These are phyloP conservation scores for Balamuthia mandrillaris DNA, from an alignment of 208 protist genomes.

Conservation along the genomic window DNA sequence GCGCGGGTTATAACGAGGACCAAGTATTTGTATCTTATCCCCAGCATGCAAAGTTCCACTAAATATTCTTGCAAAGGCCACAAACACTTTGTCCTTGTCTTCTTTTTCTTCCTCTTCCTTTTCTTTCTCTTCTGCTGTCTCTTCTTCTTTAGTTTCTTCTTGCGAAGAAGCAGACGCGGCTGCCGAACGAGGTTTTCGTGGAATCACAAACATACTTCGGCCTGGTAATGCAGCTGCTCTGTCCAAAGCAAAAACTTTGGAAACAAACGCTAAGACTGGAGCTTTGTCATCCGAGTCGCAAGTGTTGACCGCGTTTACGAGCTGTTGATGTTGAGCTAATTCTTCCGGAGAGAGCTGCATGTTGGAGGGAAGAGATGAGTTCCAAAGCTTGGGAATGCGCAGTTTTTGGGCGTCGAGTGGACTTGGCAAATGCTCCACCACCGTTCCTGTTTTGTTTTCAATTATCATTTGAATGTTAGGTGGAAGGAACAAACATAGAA, in stretches of 20 bases:
- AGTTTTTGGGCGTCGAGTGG: constrained; percentile 79
- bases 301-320: constrained; percentile 8
- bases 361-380: background rate
- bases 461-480: background rate
- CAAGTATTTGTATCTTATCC: constrained; percentile 75
- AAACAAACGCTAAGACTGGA: constrained; percentile 33
- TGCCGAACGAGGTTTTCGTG: background rate
- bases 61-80: constrained; percentile 94
- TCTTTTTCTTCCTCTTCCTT: constrained; percentile 3
- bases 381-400: constrained; percentile 26
- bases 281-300: constrained; percentile 31
- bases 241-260: constrained; percentile 41
- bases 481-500: background rate
- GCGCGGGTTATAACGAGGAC: constrained; percentile 72
- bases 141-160: background rate
- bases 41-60: constrained; percentile 87
- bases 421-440: constrained; percentile 81
- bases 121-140: background rate
- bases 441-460: constrained; percentile 46
- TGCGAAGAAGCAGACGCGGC: background rate
- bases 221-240: background rate
- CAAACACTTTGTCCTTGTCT: constrained; percentile 74
- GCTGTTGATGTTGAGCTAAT: background rate
- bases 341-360: background rate
- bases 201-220: constrained; percentile 3